Conservation (phyloP, 805 yeast genomes). For the Metschnikowia vanudenii region DNA sequence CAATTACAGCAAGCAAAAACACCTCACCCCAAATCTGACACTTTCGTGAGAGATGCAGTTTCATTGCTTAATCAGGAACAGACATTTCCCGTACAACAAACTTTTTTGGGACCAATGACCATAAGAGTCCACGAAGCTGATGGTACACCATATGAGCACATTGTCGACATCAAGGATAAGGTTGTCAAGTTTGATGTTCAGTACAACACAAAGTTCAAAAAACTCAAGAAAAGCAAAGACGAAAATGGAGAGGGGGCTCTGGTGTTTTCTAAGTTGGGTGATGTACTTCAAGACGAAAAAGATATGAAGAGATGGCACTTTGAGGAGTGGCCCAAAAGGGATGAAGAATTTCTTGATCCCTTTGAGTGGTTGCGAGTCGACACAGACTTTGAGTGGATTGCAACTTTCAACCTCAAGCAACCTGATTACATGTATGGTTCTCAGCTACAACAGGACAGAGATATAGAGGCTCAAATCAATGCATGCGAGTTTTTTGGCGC, state of each 20-base stretch:
- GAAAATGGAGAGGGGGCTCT: slow-evolving; percentile 29
- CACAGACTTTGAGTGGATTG: slow-evolving; percentile 97
- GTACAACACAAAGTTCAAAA: slow-evolving; percentile 89
- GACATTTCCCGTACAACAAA: slow-evolving; percentile 39
- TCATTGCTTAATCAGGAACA: slow-evolving; percentile 44
- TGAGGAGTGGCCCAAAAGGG: slow-evolving; percentile 66
- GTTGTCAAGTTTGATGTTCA: slow-evolving; percentile 89
- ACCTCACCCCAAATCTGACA: slow-evolving; percentile 34
- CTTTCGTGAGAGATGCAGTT: slow-evolving; percentile 47
- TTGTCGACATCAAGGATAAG: slow-evolving; percentile 83
- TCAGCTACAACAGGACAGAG: slow-evolving; percentile 91
- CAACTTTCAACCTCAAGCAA: slow-evolving; percentile 74
- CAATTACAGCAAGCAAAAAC: slow-evolving; percentile 61
- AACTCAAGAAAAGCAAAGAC: slow-evolving; percentile 63
- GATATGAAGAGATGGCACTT: slow-evolving; percentile 74
- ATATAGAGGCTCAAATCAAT: slow-evolving; percentile 91
- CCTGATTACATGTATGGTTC: slow-evolving; percentile 95
- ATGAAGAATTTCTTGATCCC: slow-evolving; percentile 78
- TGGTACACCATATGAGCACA: slow-evolving; percentile 98
- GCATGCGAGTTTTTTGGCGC: slow-evolving; percentile 73
- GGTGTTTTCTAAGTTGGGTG: slow-evolving; percentile 66
- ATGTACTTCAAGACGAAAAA: slow-evolving; percentile 57
- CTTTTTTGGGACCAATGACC: slow-evolving; percentile 93
- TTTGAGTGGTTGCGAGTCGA: slow-evolving; percentile 98
- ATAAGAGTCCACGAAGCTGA: slow-evolving; percentile 96